These are phyloP conservation scores for Marchantia paleacea DNA, from an alignment of 225 moss, liverwort and hornwort species.

Conservation along the genomic window DNA sequence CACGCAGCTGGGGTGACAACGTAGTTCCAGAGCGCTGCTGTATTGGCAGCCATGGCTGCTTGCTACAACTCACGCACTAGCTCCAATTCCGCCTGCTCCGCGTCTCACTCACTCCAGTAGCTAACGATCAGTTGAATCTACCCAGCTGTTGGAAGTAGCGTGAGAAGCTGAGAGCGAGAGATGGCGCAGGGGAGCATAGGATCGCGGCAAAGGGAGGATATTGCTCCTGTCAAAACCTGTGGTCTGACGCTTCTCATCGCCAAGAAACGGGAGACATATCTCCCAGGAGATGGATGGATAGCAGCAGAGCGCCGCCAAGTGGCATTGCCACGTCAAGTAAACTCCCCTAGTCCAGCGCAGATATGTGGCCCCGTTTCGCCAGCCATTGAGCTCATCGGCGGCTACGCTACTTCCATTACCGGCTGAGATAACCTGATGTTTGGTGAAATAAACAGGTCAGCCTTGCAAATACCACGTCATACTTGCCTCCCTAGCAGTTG, in stretches of 20 bases:
- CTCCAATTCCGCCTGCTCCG: background rate
- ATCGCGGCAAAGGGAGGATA: background rate
- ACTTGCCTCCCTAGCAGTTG: too few relatives aligned
- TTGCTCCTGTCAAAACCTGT: background rate
- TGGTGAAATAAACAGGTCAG: too few relatives aligned
- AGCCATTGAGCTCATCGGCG: too few relatives aligned
- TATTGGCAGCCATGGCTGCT: slow-evolving; percentile 37
- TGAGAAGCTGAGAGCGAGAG: background rate
- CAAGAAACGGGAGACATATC: slow-evolving; percentile 17
- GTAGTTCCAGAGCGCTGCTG: slow-evolving; percentile 15
- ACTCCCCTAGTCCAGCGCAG: too few relatives aligned
- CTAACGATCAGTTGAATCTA: background rate
- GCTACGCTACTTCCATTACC: too few relatives aligned
- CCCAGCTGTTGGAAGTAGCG: too few relatives aligned
- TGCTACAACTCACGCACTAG: background rate
- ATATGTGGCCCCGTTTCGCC: background rate
- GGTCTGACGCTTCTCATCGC: slow-evolving; percentile 16
- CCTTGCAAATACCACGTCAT: too few relatives aligned
- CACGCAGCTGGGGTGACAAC: background rate
- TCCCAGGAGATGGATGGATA: slow-evolving; percentile 15
- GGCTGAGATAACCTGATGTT: too few relatives aligned
- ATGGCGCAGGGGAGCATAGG: background rate
- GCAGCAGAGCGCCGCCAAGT: slow-evolving; percentile 8
- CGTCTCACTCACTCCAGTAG: background rate
- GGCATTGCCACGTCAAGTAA: slow-evolving; percentile 2